Base-by-base conservation (phyloP, 371 early-diverging fungal genomes). In the Parasitella parasitica region DNA sequence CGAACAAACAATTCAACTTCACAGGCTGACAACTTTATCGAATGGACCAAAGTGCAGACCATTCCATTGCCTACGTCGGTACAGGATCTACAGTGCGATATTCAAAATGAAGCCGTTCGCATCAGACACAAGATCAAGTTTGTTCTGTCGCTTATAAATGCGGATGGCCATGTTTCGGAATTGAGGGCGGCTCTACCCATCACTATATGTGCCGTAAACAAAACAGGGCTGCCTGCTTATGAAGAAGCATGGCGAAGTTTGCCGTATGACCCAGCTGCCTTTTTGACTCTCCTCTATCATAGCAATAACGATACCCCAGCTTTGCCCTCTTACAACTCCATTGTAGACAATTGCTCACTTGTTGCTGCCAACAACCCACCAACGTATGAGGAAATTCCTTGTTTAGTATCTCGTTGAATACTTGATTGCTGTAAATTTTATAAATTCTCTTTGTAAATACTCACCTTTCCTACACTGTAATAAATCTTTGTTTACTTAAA, bases 81-180 rank as follows among this genome's bases (percentile, higher is more conserved):
- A 6, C 50, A 67, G 38, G 68, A 70, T 8, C 37, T 77, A 24
- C 73, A 75, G 30, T 77, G 71, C 37, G 74, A 78, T 68, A 60
- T 72, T n/a, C 67, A 70, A 27, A 76, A 74, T 49, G 74, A 76
- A 20, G 37, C 56, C 4, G 68, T 80, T 18, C 48, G 69, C n/a
- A 70, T 80, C 22, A 68, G 74, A n/a, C 81, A 80, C 37, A 67
- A 67, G 34, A 34, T 73, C 20, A 73, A 73, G 37, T 67, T 70
- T 57, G 58, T 67, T 2, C 20, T 73, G 7, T 70, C 70, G 8
- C 34, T 73, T 3, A 49, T 54, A 3, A 70, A 70, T 38, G 38
- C 50, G 26, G 67, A 64, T 55, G 73, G 81, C 11, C 73, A 75
- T 57, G 49, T 73, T 18, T 73, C 70, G 13, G 76, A 80, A 54